Evolutionary conservation across 148 eudicot species (phyloP).

Genomic region (Amaranthus hypochondriacus): DNA sequence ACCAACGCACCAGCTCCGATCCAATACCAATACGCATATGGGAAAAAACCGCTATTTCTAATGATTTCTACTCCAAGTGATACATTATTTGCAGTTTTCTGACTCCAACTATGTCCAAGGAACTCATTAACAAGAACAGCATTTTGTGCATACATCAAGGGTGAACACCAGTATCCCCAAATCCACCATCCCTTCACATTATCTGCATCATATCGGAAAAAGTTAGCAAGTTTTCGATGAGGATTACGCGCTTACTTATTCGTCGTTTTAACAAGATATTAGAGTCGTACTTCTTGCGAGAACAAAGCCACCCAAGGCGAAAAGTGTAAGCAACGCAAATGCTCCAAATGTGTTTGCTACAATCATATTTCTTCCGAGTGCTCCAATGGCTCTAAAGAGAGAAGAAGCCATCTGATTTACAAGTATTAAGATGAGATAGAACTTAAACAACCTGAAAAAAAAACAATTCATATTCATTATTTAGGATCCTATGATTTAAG

Average conservation of each 20-base stretch:
- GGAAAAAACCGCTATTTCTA: conserved; percentile 31
- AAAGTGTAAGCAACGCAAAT: conserved; percentile 39
- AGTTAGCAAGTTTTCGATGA: neutral
- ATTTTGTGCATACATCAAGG: conserved; percentile 69
- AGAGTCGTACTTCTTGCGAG: conserved; percentile 51
- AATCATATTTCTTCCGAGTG: conserved; percentile 54
- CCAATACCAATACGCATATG: conserved; percentile 62
- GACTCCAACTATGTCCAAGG: conserved; percentile 57
- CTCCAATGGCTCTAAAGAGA: conserved; percentile 50
- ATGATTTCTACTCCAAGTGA: conserved; percentile 35
- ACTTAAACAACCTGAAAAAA: conserved; percentile 52
- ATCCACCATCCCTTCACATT: conserved; percentile 66
- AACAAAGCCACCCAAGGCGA: conserved; percentile 58
- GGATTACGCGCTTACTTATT: neutral
- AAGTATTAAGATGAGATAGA: conserved; percentile 45
- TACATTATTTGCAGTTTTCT: conserved; percentile 18
- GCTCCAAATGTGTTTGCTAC: conserved; percentile 62
- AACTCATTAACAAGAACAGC: conserved; percentile 68
- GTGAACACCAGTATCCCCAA: conserved; percentile 82
- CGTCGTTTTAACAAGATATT: neutral
- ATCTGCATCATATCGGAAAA: conserved; percentile 30
- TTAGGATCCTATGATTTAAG: neutral
- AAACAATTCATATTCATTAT: neutral
- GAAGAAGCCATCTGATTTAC: conserved; percentile 53
- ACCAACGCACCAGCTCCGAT: conserved; percentile 50